Conservation (phyloP, 306 rosid species). For the Styphnolobium japonicum region DNA sequence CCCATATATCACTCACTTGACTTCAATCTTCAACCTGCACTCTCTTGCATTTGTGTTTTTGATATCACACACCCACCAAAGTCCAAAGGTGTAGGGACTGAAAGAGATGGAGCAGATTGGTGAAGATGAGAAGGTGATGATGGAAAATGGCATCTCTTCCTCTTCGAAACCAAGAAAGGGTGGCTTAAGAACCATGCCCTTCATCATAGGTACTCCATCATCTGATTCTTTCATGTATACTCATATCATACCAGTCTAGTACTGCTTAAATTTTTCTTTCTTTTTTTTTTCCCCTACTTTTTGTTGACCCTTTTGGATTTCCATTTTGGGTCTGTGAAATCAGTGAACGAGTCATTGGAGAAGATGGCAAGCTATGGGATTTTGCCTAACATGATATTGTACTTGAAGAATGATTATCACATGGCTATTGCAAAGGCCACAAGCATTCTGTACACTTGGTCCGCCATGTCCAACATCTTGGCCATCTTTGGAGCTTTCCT, state of each 20-base stretch:
- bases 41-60: too few relatives aligned
- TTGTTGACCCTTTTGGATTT: not conserved
- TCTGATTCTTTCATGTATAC: not conserved
- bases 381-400: slow-evolving; percentile 51
- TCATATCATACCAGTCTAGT: too few relatives aligned
- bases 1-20: too few relatives aligned
- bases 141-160: not conserved
- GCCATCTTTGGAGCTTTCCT: slow-evolving; percentile 53
- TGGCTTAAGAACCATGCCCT: slow-evolving; percentile 55
- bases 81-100: not conserved
- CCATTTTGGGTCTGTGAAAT: not conserved
- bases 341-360: slow-evolving; percentile 55
- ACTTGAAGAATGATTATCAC: slow-evolving; percentile 34
- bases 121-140: not conserved
- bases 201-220: slow-evolving; percentile 45
- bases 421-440: slow-evolving; percentile 33
- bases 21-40: too few relatives aligned
- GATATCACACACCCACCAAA: not conserved
- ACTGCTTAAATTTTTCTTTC: too few relatives aligned
- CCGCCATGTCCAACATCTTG: slow-evolving; percentile 40
- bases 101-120: not conserved
- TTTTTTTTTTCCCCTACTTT: not conserved
- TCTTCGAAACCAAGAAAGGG: slow-evolving; percentile 33
- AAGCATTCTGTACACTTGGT: slow-evolving; percentile 40
- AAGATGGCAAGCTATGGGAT: slow-evolving; percentile 48